Percentiles rank a stretch among this genome's conserved stretches.
phyloP scores from a whole-genome alignment of 202 grass and related monocot species.

The Bolboschoenoplectus hybrid region DNA sequence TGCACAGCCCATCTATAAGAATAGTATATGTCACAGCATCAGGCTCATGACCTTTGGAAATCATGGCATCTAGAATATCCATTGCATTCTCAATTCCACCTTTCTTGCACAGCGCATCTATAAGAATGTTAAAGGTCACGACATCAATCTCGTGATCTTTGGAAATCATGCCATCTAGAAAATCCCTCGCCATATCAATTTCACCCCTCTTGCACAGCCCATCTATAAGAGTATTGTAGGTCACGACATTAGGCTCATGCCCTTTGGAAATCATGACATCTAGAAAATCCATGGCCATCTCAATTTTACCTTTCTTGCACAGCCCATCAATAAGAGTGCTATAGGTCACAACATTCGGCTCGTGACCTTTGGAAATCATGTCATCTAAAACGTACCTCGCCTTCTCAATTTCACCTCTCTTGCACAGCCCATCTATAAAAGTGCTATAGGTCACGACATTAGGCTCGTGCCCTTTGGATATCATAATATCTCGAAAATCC shows the following conservation, averaged over 20 bases:
- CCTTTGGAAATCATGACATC: background rate
- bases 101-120: background rate
- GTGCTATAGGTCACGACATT: background rate
- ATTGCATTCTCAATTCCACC: background rate
- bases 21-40: background rate
- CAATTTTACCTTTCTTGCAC: background rate
- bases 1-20: background rate
- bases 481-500: background rate
- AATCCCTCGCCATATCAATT: background rate
- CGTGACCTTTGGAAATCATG: background rate
- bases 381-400: background rate
- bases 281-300: background rate
- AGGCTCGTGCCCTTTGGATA: background rate
- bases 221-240: background rate
- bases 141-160: background rate
- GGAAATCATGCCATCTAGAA: background rate
- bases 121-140: background rate
- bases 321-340: background rate
- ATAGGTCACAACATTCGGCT: background rate
- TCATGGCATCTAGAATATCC: background rate
- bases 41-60: background rate
- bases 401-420: background rate
- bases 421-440: background rate
- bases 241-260: background rate
- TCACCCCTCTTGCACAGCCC: background rate